Conservation (phyloP, 306 rosid species). For the Malus asiatica region DNA sequence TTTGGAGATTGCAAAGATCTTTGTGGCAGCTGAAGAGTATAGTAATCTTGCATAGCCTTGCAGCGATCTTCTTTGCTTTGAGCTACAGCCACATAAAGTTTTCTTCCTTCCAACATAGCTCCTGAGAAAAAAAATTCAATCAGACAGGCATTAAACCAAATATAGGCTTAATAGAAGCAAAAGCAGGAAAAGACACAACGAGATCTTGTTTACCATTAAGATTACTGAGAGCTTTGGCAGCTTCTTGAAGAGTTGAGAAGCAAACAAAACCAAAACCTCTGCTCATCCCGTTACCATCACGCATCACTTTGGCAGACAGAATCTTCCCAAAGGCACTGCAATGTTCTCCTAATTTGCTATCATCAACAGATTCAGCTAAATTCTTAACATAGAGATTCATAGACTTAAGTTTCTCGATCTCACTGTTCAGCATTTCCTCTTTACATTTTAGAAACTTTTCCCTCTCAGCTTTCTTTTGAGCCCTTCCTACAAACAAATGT, state of each 20-base stretch:
- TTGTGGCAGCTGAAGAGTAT: neutral
- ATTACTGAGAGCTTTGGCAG: neutral
- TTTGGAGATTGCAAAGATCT: neutral
- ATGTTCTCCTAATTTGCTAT: neutral
- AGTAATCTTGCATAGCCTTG: neutral
- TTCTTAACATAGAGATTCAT: conserved; percentile 1
- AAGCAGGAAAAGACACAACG: neutral
- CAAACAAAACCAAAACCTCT: conserved; percentile 5
- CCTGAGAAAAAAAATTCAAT: neutral
- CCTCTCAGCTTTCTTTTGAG: conserved; percentile 14
- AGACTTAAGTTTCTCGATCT: neutral
- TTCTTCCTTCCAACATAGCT: neutral
- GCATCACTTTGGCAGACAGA: neutral
- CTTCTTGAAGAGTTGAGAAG: conserved; percentile 3
- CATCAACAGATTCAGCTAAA: neutral
- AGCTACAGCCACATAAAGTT: conserved; percentile 1
- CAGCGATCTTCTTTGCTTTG: neutral
- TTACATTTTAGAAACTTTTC: neutral
- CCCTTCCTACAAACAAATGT: conserved; percentile 10
- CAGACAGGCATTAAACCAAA: neutral
- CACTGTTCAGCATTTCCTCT: neutral
- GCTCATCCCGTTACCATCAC: neutral
- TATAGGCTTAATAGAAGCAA: neutral
- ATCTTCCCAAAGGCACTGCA: neutral
- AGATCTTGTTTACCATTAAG: neutral